phyloP scores from a whole-genome alignment of 441 rosid species.

The Dalechampia spathulata region DNA sequence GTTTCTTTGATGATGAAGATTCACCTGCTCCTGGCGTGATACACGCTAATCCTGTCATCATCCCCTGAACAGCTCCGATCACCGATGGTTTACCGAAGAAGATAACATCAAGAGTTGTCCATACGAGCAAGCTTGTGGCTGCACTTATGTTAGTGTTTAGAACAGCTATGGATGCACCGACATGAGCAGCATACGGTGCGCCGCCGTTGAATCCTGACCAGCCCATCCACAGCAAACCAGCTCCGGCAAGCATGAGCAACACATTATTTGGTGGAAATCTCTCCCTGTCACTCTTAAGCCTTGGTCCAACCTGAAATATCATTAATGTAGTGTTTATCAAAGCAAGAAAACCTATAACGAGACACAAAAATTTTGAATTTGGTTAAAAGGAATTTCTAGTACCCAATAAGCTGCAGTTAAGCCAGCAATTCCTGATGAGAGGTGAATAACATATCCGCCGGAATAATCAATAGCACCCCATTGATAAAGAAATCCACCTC shows the following conservation, averaged over 20 bases:
- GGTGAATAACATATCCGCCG: constrained; percentile 80
- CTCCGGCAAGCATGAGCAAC: constrained; percentile 79
- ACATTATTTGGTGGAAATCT: constrained; percentile 91
- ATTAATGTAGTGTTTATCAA: neutral
- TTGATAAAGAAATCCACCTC: constrained; percentile 67
- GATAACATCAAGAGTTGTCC: constrained; percentile 70
- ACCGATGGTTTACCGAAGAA: constrained; percentile 86
- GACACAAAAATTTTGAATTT: neutral
- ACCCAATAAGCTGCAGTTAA: constrained; percentile 87
- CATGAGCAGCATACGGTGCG: constrained; percentile 75
- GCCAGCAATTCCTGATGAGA: constrained; percentile 71
- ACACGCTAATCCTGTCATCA: constrained; percentile 82
- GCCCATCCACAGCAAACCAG: constrained; percentile 87
- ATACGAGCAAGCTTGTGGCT: constrained; percentile 83
- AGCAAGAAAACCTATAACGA: too few relatives aligned
- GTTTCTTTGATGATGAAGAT: too few relatives aligned
- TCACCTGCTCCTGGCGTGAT: constrained; percentile 84
- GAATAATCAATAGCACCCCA: constrained; percentile 89
- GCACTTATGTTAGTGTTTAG: constrained; percentile 71
- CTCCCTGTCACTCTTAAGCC: constrained; percentile 58
- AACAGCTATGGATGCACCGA: constrained; percentile 54
- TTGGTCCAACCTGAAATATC: constrained; percentile 60
- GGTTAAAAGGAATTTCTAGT: neutral
- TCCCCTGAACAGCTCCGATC: constrained; percentile 85
- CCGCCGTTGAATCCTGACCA: constrained; percentile 97